These are phyloP conservation scores for Fusarium sp. DNA, from an alignment of 2,329 filamentous ascomycete species.

Conservation along the genomic window DNA sequence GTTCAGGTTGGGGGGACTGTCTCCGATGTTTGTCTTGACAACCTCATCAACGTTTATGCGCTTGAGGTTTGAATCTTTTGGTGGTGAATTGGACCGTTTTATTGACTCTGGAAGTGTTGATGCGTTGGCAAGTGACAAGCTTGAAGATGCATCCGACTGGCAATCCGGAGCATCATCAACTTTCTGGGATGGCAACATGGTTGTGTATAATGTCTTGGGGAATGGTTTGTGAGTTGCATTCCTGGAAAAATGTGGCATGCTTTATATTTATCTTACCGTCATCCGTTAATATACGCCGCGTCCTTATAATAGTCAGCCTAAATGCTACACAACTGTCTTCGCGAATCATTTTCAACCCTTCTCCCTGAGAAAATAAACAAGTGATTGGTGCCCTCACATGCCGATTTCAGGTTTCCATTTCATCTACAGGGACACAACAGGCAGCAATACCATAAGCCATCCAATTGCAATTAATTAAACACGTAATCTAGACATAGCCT, in stretches of 20 bases:
- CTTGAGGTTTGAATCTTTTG: background rate
- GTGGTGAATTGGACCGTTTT: background rate
- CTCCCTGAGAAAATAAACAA: background rate
- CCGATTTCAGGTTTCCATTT: background rate
- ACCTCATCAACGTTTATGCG: accelerated
- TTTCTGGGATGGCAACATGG: background rate
- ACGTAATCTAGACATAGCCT: background rate
- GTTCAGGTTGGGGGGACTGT: background rate
- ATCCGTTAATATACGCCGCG: background rate
- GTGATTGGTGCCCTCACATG: background rate
- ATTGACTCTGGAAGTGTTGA: background rate
- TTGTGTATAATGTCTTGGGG: background rate
- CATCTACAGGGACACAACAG: background rate
- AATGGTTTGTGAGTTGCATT: background rate
- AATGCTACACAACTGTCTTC: background rate
- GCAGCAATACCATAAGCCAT: background rate
- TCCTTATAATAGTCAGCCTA: background rate
- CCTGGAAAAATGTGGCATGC: background rate
- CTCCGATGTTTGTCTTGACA: background rate
- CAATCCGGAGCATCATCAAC: background rate
- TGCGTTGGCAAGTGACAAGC: too few species aligned
- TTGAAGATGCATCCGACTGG: background rate
- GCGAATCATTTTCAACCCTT: background rate
- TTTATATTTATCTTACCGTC: background rate
- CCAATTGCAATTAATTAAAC: background rate